Percentiles rank a stretch among this genome's conserved stretches.
phyloP scores from a whole-genome alignment of 352 stramenopile genomes.

The Pythium sp. region DNA sequence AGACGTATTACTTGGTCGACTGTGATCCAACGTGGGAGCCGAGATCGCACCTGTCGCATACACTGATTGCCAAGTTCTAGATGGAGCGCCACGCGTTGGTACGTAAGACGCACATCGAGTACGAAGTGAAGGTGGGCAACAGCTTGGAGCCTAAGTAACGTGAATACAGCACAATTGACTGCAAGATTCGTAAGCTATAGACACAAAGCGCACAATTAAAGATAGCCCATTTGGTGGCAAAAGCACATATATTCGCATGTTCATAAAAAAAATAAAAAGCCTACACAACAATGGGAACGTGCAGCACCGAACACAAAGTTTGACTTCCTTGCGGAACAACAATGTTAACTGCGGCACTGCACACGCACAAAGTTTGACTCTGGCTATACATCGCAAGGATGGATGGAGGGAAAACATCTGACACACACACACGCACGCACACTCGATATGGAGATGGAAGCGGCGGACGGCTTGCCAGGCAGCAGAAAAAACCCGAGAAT shows the following conservation, averaged over 20 bases:
- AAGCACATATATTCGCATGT: neutral
- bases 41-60: conserved; percentile 1
- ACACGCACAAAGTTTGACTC: neutral
- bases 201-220: neutral
- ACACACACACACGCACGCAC: neutral
- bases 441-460: neutral
- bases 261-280: neutral
- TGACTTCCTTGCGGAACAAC: too few relatives aligned
- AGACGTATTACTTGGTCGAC: conserved; percentile 22
- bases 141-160: neutral
- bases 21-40: conserved; percentile 22
- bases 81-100: conserved; percentile 20
- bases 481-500: too few relatives aligned
- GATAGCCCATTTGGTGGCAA: neutral
- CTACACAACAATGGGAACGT: neutral
- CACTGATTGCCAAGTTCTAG: conserved; percentile 21
- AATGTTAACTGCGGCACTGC: neutral
- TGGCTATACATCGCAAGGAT: neutral
- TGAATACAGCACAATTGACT: too few relatives aligned
- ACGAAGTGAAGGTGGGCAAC: conserved; percentile 23
- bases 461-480: too few relatives aligned
- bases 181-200: too few relatives aligned
- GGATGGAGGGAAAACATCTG: neutral
- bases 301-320: too few relatives aligned
- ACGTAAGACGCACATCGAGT: conserved; percentile 18